Evolutionary conservation across 352 stramenopile genomes (phyloP).

Genomic region (Phytophthora cryptogea): DNA sequence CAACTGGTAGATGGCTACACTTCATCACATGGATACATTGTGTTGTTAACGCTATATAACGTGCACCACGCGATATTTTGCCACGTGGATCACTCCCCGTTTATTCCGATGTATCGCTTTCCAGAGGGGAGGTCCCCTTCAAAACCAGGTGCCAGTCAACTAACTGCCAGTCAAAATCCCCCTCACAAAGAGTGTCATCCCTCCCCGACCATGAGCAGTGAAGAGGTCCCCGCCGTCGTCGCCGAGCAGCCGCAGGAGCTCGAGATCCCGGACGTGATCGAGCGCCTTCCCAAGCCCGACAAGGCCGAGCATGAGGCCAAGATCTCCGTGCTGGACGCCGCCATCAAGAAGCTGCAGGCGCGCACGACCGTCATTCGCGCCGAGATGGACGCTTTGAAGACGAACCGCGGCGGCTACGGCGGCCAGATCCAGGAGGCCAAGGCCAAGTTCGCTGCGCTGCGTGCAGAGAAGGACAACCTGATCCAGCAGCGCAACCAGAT

Average conservation of each 20-base stretch:
- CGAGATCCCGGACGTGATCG: slow-evolving; percentile 79
- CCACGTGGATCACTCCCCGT: slow-evolving; percentile 1
- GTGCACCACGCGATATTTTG: background rate
- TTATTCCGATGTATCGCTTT: background rate
- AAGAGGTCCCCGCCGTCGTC: slow-evolving; percentile 10
- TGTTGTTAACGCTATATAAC: background rate
- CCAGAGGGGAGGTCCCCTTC: background rate
- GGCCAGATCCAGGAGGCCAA: slow-evolving; percentile 91
- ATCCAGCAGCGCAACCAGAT: slow-evolving; percentile 85
- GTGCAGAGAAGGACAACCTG: slow-evolving; percentile 85
- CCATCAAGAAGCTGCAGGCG: slow-evolving; percentile 94
- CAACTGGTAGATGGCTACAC: slow-evolving; percentile 5
- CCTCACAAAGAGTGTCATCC: slow-evolving; percentile 5
- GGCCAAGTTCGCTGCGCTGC: slow-evolving; percentile 78
- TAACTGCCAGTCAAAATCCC: slow-evolving; percentile 29
- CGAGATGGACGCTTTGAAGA: slow-evolving; percentile 85
- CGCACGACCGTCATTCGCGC: slow-evolving; percentile 69
- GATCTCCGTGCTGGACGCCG: slow-evolving; percentile 82
- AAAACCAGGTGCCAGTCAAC: slow-evolving; percentile 1
- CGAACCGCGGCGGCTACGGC: slow-evolving; percentile 79
- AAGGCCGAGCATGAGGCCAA: slow-evolving; percentile 91
- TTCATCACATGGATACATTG: background rate
- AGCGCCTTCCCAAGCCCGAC: slow-evolving; percentile 83
- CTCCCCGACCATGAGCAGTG: slow-evolving; percentile 28
- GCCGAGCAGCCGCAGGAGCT: slow-evolving; percentile 36